Conservation (phyloP, 352 stramenopile genomes). For the Phytopythium delawarense region DNA sequence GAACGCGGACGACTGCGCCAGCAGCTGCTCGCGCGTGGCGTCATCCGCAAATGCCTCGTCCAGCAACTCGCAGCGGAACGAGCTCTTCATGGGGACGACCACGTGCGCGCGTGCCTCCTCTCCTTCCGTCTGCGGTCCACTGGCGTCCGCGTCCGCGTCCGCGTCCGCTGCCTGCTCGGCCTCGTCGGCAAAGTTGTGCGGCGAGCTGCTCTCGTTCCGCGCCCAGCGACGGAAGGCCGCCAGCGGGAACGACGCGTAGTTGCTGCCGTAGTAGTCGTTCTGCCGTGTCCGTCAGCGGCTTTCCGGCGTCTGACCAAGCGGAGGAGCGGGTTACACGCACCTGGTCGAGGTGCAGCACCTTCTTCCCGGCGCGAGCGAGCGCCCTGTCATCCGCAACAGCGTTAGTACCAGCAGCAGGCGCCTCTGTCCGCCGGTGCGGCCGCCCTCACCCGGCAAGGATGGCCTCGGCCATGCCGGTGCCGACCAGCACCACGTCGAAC, state of each 20-base stretch:
- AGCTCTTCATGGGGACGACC: slow-evolving; percentile 35
- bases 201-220: slow-evolving; percentile 35
- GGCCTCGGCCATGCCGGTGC: slow-evolving; percentile 77
- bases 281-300: slow-evolving; percentile 8
- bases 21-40: slow-evolving; percentile 26
- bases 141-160: no score
- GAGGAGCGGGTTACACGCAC: slow-evolving; percentile 14
- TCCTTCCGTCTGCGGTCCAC: background rate
- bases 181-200: slow-evolving; percentile 30
- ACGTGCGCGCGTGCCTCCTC: slow-evolving; percentile 9
- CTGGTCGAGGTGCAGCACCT: slow-evolving; percentile 76
- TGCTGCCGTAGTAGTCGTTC: slow-evolving; percentile 84
- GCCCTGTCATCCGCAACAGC: slow-evolving; percentile 23
- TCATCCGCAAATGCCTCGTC: slow-evolving; percentile 36
- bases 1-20: slow-evolving; percentile 49
- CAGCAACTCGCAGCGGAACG: slow-evolving; percentile 45
- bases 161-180: background rate
- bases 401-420: background rate
- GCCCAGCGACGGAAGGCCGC: slow-evolving; percentile 55
- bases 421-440: background rate
- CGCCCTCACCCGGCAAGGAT: slow-evolving; percentile 60
- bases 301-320: background rate
- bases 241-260: slow-evolving; percentile 70
- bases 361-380: slow-evolving; percentile 61
- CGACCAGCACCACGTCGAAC: slow-evolving; percentile 74